phyloP scores from a whole-genome alignment of 345 rosid genomes.

The Euclidium syriacum region DNA sequence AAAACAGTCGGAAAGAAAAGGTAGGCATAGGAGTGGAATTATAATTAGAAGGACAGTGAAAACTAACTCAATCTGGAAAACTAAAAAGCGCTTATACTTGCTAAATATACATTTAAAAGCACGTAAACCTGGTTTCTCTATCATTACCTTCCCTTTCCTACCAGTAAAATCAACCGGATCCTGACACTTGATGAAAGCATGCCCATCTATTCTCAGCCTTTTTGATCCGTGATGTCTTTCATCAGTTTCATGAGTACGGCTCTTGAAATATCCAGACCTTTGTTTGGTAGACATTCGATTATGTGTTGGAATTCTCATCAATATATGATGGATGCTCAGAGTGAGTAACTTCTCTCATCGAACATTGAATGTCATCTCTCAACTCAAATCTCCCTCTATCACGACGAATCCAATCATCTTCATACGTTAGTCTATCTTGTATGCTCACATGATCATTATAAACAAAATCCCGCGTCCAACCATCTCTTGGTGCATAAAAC shows the following conservation, averaged over 20 bases:
- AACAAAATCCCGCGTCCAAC: conserved; percentile 10
- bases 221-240: conserved; percentile 13
- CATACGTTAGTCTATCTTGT: conserved; percentile 22
- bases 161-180: conserved; percentile 40
- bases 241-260: conserved; percentile 25
- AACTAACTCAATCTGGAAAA: conserved; percentile 14
- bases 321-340: conserved; percentile 30
- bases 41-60: not conserved
- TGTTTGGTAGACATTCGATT: conserved; percentile 26
- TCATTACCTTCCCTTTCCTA: conserved; percentile 60
- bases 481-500: conserved; percentile 26
- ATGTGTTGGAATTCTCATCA: conserved; percentile 29
- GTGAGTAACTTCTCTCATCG: conserved; percentile 26
- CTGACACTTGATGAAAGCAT: conserved; percentile 33
- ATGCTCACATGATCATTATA: not conserved
- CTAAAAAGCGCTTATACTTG: not conserved
- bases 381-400: conserved; percentile 27
- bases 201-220: conserved; percentile 28
- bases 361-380: conserved; percentile 14
- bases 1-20: conserved; percentile 7
- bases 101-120: conserved; percentile 27
- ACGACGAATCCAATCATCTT: conserved; percentile 12
- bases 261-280: conserved; percentile 24
- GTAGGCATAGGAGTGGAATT: not conserved
- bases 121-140: conserved; percentile 29